These are phyloP conservation scores for Kingdonia uniflora DNA, from an alignment of 164 flowering plant genomes.

Conservation along the genomic window DNA sequence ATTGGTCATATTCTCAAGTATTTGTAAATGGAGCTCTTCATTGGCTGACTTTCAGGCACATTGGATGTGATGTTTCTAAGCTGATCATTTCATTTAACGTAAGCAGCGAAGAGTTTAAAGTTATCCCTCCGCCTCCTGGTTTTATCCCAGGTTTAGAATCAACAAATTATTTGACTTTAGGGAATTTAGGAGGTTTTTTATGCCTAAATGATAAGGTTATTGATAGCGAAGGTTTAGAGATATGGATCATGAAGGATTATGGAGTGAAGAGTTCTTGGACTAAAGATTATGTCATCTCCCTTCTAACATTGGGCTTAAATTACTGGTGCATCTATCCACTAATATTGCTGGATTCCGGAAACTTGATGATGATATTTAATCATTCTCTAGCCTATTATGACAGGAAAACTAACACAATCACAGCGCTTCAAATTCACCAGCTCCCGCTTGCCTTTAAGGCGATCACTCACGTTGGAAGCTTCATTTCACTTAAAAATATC, in stretches of 20 bases:
- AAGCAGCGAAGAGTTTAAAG: constrained; percentile 23
- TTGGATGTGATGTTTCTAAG: not conserved
- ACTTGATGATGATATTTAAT: not conserved
- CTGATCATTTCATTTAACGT: constrained; percentile 21
- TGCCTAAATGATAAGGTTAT: constrained; percentile 15
- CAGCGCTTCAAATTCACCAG: not conserved
- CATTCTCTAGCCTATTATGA: constrained; percentile 2
- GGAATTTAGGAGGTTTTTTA: constrained; percentile 19
- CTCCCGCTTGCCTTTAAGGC: not conserved
- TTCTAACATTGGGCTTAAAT: no score
- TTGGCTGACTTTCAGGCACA: constrained; percentile 13
- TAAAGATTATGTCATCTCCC: constrained; percentile 7
- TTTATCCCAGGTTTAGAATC: constrained; percentile 3
- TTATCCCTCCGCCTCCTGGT: constrained; percentile 9
- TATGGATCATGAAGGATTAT: constrained; percentile 37
- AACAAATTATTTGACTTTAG: constrained; percentile 11
- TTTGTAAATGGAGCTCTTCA: constrained; percentile 30
- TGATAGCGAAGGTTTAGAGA: constrained; percentile 17
- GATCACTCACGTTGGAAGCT: constrained; percentile 1
- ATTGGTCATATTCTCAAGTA: constrained; percentile 9
- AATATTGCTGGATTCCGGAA: no score
- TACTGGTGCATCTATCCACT: no score
- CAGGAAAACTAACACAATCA: not conserved
- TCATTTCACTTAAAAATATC: not conserved
- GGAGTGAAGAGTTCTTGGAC: constrained; percentile 28